Evolutionary conservation across 805 yeast genomes (phyloP), one percentile per base, ranked within the genome.

Genomic region (Sugiyamaella boreocaroliniensis): DNA sequence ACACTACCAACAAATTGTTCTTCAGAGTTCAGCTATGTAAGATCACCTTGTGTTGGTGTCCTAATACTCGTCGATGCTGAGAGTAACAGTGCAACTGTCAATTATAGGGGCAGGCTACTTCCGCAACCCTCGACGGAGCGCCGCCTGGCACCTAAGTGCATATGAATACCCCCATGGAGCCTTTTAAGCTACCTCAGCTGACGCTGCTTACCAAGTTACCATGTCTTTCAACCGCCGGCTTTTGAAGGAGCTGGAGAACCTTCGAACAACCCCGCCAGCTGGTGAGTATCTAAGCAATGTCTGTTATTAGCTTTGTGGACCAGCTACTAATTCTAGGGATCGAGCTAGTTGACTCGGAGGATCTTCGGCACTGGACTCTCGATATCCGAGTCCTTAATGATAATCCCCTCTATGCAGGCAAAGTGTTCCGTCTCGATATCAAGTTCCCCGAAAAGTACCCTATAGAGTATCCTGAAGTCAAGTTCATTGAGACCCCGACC

Each of bases 391-490:
- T 74, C 4, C 48, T 49, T 18, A 71, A 65, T 43, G 71, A 73
- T 49, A 64, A 50, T 46, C 65, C 68, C n/a, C 49, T 77, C 4
- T 77, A 77, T 53, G 51, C 53, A 4, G 68, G 61, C 11, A 64
- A 72, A 16, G 58, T 48, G 7, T 81, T 72, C 59, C 66, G 76
- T 32, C 62, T 83, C 34, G 68, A 74, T 45, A 69, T 81, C 15
- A 67, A 65, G 43, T 68, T 80, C 18, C 66, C 74, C 2, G 59
- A 66, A 1, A 70, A 69, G 0, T 83, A 83, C 55, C 88, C 88
- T 0, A 80, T 82, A 40, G 75, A 71, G 20, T 73, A 81, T 2
- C 88, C 88, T 0, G 75, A 74, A 51, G 84, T 79, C 1, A 71
- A 75, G 54, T 83, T 83, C 61, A 61, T 78, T n/a, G 58, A 51